Percentiles rank a stretch among this genome's conserved stretches.
Conservation (phyloP, 108 stramenopile genomes). For the Pseudonitzschia multiseries region DNA sequence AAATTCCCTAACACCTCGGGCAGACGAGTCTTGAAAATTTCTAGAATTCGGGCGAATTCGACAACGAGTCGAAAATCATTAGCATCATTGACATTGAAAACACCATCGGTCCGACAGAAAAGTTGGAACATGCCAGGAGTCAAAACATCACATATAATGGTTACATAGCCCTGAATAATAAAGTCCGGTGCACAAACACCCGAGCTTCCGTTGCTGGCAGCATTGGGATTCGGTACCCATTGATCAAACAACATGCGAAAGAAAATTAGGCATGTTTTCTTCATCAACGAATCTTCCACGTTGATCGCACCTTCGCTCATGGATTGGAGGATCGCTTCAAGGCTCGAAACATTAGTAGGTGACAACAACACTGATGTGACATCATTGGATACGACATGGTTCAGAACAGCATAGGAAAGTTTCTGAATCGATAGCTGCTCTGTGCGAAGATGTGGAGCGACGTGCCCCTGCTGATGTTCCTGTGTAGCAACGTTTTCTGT, state of each 20-base stretch:
- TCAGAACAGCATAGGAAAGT: constrained; percentile 51
- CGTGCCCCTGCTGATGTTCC: constrained; percentile 1
- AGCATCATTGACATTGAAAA: constrained; percentile 27
- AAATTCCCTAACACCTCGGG: constrained; percentile 14
- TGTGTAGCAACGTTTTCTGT: not conserved
- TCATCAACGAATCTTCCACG: constrained; percentile 61
- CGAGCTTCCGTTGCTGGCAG: not conserved
- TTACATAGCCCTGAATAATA: constrained; percentile 23
- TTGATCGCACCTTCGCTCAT: constrained; percentile 56
- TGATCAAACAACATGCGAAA: constrained; percentile 56
- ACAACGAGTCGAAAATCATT: constrained; percentile 26
- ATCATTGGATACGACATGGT: constrained; percentile 51
- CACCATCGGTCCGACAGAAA: constrained; percentile 1
- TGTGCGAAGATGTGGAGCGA: constrained; percentile 55
- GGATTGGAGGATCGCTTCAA: constrained; percentile 54
- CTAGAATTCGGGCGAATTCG: constrained; percentile 28
- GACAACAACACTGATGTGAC: constrained; percentile 54
- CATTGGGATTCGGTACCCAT: constrained; percentile 30
- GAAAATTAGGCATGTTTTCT: constrained; percentile 63
- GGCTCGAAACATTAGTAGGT: constrained; percentile 41
- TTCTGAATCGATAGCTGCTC: constrained; percentile 74
- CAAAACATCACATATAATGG: constrained; percentile 18
- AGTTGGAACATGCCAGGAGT: constrained; percentile 25
- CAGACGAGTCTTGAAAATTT: constrained; percentile 19
- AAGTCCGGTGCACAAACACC: not conserved